These are phyloP conservation scores for Aspergillus brunneoviolaceus DNA, from an alignment of 2,329 filamentous ascomycete species.

Conservation along the genomic window DNA sequence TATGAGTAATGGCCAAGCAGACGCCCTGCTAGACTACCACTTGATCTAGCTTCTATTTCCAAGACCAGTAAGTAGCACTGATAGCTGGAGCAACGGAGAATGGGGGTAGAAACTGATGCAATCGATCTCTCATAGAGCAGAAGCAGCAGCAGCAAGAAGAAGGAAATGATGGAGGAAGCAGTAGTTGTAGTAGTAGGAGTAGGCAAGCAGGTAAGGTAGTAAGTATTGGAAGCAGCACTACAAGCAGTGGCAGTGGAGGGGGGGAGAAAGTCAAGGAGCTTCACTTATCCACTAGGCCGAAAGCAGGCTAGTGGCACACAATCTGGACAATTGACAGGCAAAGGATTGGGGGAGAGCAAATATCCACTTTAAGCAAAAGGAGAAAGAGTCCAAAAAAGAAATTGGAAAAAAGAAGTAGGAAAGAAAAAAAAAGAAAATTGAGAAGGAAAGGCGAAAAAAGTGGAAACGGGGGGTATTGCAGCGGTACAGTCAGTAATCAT, in stretches of 20 bases:
- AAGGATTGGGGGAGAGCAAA: slow-evolving; percentile 15
- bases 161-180: background rate
- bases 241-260: slow-evolving; percentile 12
- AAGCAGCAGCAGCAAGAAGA: slow-evolving; percentile 5
- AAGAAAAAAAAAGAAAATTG: background rate
- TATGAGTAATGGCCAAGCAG: slow-evolving; percentile 4
- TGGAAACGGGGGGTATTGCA: background rate
- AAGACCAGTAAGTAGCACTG: background rate
- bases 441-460: background rate
- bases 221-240: background rate
- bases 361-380: slow-evolving; percentile 1
- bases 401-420: background rate
- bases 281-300: slow-evolving; percentile 12
- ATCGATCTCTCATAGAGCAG: slow-evolving; percentile 3
- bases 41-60: background rate
- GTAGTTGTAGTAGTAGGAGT: background rate
- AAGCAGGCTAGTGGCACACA: slow-evolving; percentile 6
- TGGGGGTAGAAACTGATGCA: background rate
- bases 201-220: background rate
- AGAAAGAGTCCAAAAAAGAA: slow-evolving; percentile 5
- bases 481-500: background rate
- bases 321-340: slow-evolving; percentile 15
- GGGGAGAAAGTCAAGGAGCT: slow-evolving; percentile 11
- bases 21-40: background rate
- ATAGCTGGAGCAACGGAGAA: background rate